Evolutionary conservation across 2,329 filamentous ascomycete genomes (phyloP), one percentile per base, ranked within the genome.

Genomic region (Colletotrichum sp.): DNA sequence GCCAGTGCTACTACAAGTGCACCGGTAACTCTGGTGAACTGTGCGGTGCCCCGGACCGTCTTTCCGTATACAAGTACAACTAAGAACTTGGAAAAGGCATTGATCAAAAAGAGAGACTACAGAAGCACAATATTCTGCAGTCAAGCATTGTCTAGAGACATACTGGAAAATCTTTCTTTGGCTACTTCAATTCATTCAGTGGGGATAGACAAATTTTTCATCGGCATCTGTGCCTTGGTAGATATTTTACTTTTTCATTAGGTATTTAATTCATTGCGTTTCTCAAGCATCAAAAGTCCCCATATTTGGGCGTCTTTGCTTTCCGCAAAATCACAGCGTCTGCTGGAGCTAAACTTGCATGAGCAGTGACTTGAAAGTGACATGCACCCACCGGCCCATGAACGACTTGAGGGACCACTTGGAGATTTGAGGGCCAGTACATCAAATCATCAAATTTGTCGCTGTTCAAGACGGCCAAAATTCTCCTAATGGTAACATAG

Each of bases 41-140:
- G 34, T 86, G 84, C 24, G 84, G 84, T 68, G 84, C 83, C 0
- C 74, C 79, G 0, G 79, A 79, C 18, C 81, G 82, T 4, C 76
- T 86, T 10, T 85, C 85, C 18, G 80, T 84, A 2, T 86, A 86
- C 39, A 71, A 60, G 57, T 52, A 52, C 44, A 52, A 22, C 44
- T 52, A 52, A 52, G 12, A 52, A 22, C n/a, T 52, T 52, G n/a
- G 16, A 52, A 52, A 52, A 22, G n/a, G 12, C n/a, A 13, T 22
- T 10, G n/a, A 52, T 6, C 10, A 52, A 22, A 48, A 52, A 13
- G n/a, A 18, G 0, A 52, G 44, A 3, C n/a, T 13, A 22, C 12
- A 8, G 10, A 22, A 13, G 1, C 5, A 24, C 2, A 5, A 52
- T 52, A 13, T n/a, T 3, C 44, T 52, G 44, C n/a, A 13, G 44